Conservation (phyloP, 495 filamentous ascomycete genomes). For the Penicillium diatomitis region DNA sequence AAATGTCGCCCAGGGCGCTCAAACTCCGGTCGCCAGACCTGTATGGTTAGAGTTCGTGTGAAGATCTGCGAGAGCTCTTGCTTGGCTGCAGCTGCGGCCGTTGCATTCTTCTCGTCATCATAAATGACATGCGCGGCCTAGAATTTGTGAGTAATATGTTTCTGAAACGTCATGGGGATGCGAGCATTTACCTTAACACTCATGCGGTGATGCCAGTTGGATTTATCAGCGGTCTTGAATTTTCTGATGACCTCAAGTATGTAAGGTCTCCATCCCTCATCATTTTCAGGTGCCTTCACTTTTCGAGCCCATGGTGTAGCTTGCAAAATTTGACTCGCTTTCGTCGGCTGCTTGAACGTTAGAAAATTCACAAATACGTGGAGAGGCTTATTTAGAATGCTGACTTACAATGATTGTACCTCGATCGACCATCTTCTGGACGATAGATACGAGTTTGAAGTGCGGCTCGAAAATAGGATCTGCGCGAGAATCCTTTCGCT, state of each 20-base stretch:
- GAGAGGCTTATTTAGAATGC: not conserved
- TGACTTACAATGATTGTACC: slow-evolving; percentile 23
- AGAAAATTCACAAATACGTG: not conserved
- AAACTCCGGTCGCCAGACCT: slow-evolving; percentile 92
- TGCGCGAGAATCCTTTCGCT: slow-evolving; percentile 62
- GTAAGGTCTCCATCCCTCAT: slow-evolving; percentile 65
- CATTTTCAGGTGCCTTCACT: slow-evolving; percentile 36
- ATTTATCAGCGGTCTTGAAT: slow-evolving; percentile 79
- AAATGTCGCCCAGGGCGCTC: slow-evolving; percentile 89
- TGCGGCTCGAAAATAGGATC: slow-evolving; percentile 92
- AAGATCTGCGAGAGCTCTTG: slow-evolving; percentile 78
- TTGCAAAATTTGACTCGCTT: slow-evolving; percentile 45
- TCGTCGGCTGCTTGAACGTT: slow-evolving; percentile 25
- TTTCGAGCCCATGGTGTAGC: slow-evolving; percentile 49
- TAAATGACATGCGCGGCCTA: slow-evolving; percentile 67
- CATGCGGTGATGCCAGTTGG: slow-evolving; percentile 96
- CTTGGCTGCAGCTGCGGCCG: slow-evolving; percentile 55
- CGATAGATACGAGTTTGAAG: slow-evolving; percentile 83
- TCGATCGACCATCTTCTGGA: slow-evolving; percentile 66
- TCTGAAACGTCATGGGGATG: not conserved
- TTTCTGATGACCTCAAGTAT: slow-evolving; percentile 62
- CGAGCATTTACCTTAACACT: slow-evolving; percentile 48
- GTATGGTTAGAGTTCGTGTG: slow-evolving; percentile 87
- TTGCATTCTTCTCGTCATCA: slow-evolving; percentile 38
- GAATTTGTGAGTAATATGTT: slow-evolving; percentile 7